Conservation (phyloP, 495 filamentous ascomycete genomes). For the Penicillium ucsense region DNA sequence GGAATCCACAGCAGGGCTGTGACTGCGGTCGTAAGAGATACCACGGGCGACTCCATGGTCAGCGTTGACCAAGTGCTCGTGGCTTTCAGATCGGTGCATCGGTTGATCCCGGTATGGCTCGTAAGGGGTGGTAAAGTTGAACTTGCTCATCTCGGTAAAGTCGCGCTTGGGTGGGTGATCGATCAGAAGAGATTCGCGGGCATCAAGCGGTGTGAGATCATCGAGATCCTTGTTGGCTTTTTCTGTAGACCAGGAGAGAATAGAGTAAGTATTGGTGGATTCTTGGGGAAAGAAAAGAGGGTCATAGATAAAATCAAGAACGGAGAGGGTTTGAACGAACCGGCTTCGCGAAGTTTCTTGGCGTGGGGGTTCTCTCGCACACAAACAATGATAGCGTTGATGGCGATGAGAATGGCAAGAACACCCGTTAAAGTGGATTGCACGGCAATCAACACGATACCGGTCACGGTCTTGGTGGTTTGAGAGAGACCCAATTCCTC, state of each 20-base stretch:
- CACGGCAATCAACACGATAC: conserved; percentile 79
- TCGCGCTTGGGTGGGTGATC: conserved; percentile 33
- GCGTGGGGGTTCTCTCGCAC: conserved; percentile 84
- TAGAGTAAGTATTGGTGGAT: too few species aligned
- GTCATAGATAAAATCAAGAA: background rate
- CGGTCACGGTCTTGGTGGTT: conserved; percentile 90
- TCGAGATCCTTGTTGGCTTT: conserved; percentile 76
- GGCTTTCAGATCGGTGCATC: conserved; percentile 26
- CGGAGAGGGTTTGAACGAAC: conserved; percentile 39
- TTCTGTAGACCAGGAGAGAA: conserved; percentile 36
- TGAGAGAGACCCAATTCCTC: conserved; percentile 84
- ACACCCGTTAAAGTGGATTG: conserved; percentile 76
- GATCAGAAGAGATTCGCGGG: conserved; percentile 83
- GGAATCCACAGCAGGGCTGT: conserved; percentile 23
- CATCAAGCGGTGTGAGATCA: conserved; percentile 79
- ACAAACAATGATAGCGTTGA: conserved; percentile 77
- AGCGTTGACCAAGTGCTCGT: conserved; percentile 32
- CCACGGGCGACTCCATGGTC: conserved; percentile 28
- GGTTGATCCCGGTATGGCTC: conserved; percentile 35
- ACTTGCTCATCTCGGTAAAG: conserved; percentile 37
- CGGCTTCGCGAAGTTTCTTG: conserved; percentile 72
- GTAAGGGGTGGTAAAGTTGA: conserved; percentile 37
- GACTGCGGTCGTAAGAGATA: conserved; percentile 11
- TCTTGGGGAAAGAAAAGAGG: background rate
- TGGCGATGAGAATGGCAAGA: conserved; percentile 80